Base-by-base conservation (phyloP, 139 green algal species). In the Coccomyxa sp. region DNA sequence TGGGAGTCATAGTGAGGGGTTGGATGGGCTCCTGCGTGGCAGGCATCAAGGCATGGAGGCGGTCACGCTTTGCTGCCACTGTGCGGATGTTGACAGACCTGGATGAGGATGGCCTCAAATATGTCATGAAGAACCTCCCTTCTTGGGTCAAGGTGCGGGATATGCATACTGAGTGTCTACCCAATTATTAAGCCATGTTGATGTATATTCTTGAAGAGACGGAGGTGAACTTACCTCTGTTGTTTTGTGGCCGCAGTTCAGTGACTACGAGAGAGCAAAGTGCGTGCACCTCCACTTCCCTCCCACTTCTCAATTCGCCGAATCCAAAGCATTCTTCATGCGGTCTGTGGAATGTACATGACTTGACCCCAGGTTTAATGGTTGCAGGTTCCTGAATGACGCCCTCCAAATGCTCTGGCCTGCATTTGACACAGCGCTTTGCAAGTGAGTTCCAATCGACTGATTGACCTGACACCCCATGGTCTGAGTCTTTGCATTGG, bases 71-170 rank as follows among this genome's bases (percentile, higher is more conserved):
- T 79, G 84, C 85, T 14, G 78, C 85, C 0, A 51, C 79, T 23
- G 87, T 90, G 45, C 58, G 85, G 14, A 32, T 79, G 57, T 59
- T 90, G 30, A 86, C 84, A 58, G 81, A 90, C 17, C 67, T 90
- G 76, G 79, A 86, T 45, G 31, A 75, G 13, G 85, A 87, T 60
- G 80, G 81, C 23, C 1, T 90, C 21, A 25, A 75, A 30, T 79
- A 79, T 32, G 25, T 89, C 66, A 38, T 90, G 32, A 32, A 80
- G 0, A 58, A 71, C 17, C 68, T 90, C 21, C 87, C 87, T 21
- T n/a, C 76, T 13, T 90, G 87, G 87, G 68, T 90, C 58, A 85
- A 84, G 67, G 82, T 82, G 45, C 9, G 38, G 76, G 63, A 85
- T 9, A 45, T 15, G 38, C 31, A 13, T 13, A 27, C 67, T 0